Evolutionary conservation across 148 eudicot genomes (phyloP).

Genomic region (Cornus florida): DNA sequence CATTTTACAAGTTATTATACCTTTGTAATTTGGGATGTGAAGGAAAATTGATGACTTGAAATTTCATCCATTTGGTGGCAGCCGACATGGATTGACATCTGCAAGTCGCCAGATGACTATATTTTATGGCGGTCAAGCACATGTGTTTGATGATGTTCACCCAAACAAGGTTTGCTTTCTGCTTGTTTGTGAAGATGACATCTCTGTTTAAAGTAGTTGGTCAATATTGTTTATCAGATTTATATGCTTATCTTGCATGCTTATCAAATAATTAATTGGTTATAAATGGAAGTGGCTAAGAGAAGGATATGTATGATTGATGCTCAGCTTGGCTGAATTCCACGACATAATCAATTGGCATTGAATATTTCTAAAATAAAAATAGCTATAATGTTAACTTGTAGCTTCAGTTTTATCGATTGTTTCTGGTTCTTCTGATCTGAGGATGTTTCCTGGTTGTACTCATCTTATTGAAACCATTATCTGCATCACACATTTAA

Average conservation of each 20-base stretch:
- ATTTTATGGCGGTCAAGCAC: slow-evolving; percentile 84
- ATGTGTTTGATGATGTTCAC: slow-evolving; percentile 79
- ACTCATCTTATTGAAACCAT: background rate
- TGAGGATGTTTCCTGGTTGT: background rate
- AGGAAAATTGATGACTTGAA: background rate
- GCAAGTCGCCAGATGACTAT: slow-evolving; percentile 75
- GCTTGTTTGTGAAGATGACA: slow-evolving; percentile 8
- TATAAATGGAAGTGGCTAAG: background rate
- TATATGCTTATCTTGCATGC: background rate
- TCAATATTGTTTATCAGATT: background rate
- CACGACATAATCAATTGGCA: background rate
- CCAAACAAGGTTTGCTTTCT: slow-evolving; percentile 60
- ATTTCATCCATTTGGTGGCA: slow-evolving; percentile 24
- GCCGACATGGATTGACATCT: slow-evolving; percentile 47
- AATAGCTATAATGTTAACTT: background rate
- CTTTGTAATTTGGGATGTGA: background rate
- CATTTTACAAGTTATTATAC: background rate
- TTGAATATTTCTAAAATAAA: background rate
- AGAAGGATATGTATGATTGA: background rate
- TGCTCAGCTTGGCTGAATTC: background rate
- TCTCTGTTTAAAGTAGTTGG: slow-evolving; percentile 1
- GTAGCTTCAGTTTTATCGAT: background rate
- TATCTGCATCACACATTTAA: background rate
- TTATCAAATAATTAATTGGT: background rate
- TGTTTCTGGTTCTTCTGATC: background rate